Conservation (phyloP, 169 alveolate genomes). For the Plasmodium cynomolgi region DNA sequence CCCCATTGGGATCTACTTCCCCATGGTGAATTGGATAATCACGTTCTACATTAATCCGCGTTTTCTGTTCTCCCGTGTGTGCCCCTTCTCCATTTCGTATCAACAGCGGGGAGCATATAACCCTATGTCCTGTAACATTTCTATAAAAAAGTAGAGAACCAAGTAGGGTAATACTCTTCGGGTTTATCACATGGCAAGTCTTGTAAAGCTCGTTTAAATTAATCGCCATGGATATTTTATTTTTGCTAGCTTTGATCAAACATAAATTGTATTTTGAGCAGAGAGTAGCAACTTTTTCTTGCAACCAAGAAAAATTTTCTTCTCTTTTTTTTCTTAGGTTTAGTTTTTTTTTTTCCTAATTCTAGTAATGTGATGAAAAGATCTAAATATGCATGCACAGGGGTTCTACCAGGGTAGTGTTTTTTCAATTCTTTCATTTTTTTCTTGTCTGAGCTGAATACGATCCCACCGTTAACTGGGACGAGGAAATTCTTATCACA, state of each 20-base stretch:
- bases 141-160: conserved; percentile 72
- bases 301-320: conserved; percentile 46
- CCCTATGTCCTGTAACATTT: conserved; percentile 75
- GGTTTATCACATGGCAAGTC: conserved; percentile 7
- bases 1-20: background rate
- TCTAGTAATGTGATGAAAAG: conserved; percentile 58
- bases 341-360: conserved; percentile 62
- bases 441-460: conserved; percentile 28
- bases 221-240: conserved; percentile 66
- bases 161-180: conserved; percentile 14
- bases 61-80: background rate
- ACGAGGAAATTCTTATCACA: conserved; percentile 74
- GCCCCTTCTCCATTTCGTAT: background rate
- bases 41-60: background rate
- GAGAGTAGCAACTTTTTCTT: background rate
- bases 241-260: conserved; percentile 57
- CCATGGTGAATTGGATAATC: background rate
- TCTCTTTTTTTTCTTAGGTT: conserved; percentile 45
- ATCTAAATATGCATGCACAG: conserved; percentile 73
- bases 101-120: conserved; percentile 63
- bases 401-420: conserved; percentile 71
- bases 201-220: conserved; percentile 45
- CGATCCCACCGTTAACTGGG: conserved; percentile 66
- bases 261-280: conserved; percentile 51
- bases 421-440: conserved; percentile 41